Evolutionary conservation across 345 rosid genomes (phyloP), one percentile per base, ranked within the genome.

Genomic region (Ceriops zippeliana): DNA sequence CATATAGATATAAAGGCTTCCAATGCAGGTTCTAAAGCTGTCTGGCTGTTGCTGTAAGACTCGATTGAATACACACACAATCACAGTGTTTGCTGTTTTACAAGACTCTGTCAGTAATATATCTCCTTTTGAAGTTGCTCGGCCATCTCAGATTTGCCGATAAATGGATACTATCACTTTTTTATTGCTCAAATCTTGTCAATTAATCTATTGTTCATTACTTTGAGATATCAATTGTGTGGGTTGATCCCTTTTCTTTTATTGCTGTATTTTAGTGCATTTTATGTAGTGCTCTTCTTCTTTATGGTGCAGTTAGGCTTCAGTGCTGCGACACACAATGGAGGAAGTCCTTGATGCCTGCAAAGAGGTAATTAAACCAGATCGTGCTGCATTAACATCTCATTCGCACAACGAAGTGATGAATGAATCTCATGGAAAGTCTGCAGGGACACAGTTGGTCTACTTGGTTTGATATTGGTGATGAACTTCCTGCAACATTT

Each of bases 331-430:
- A 81, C 98, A 91, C 90, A 90, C 98, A 35, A 87, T 86, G 38
- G 98, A 91, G 86, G 96, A 93, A 86, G 87, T 93, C 73, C 92
- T 86, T 68, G 97, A 81, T 37, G 96, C 91, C 1, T 89, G 97
- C 79, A 65, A 79, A 52, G 97, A 91, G 81, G 92, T 97, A 49
- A 82, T 88, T 47, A 90, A 93, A 75, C 97, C 96, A 63, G 81
- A 81, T 69, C 85, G 90, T 71, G 95, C 26, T 24, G 26, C 26
- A 24, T 24, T 24, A 24, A 90, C 96, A 61, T 89, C 96, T 76
- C 83, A 73, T 57, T 79, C 91, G 38, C 85, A 91, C 80, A 84
- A 78, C 69, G 84, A 89, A 82, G 97, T 89, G 79, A 82, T 81
- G 83, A 66, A 79, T 61, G 92, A 93, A 93, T 75, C 89, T 93